These are phyloP conservation scores for Zymoseptoria ardabiliae DNA, from an alignment of 2,329 filamentous ascomycete species.

Conservation along the genomic window DNA sequence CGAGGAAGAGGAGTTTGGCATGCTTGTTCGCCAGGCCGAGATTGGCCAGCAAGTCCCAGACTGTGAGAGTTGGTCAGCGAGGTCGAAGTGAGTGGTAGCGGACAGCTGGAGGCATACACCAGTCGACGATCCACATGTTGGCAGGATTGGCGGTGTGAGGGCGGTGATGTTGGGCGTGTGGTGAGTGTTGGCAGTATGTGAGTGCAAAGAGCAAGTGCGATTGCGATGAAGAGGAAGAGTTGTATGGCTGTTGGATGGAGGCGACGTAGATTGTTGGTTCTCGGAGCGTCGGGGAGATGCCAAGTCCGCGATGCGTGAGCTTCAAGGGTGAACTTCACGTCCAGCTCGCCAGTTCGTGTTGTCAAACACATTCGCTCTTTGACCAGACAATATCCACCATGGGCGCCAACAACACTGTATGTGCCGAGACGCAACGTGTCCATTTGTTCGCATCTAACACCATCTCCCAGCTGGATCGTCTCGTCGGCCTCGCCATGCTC, in stretches of 20 bases:
- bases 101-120: conserved; percentile 57
- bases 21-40: conserved; percentile 91
- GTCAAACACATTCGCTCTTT: conserved; percentile 1
- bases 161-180: background rate
- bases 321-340: background rate
- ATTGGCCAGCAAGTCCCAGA: conserved; percentile 83
- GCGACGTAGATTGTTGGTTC: background rate
- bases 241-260: background rate
- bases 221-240: background rate
- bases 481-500: conserved; percentile 69
- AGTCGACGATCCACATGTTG: conserved; percentile 87
- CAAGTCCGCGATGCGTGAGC: background rate
- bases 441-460: background rate
- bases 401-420: conserved; percentile 17
- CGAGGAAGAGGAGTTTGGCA: conserved; percentile 88
- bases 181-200: background rate
- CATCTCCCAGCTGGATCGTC: conserved; percentile 74
- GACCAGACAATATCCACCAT: conserved; percentile 5
- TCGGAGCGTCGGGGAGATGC: background rate
- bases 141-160: background rate
- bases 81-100: background rate
- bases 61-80: conserved; percentile 37
- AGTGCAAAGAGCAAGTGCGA: background rate
- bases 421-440: background rate
- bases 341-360: background rate